These are phyloP conservation scores for Claviceps africana DNA, from an alignment of 2,329 filamentous ascomycete genomes.

Conservation along the genomic window DNA sequence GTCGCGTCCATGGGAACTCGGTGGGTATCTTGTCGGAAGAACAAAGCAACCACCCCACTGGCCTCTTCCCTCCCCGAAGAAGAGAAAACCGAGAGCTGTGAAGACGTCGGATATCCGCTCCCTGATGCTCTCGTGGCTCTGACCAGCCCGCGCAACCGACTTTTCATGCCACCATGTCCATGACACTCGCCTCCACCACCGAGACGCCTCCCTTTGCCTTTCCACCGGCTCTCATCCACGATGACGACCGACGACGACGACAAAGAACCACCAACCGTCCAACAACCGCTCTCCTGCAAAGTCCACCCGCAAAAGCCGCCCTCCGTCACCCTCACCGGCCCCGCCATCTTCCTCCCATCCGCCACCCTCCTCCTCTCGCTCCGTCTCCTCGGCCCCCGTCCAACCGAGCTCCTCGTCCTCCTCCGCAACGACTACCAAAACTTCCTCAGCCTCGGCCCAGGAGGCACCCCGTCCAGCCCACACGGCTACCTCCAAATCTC, in stretches of 20 bases:
- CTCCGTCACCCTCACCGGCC: conserved; percentile 38
- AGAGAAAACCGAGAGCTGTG: not conserved
- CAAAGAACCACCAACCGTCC: not conserved
- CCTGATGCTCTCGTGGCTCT: not conserved
- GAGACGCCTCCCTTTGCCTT: not conserved
- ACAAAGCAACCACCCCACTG: not conserved
- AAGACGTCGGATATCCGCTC: not conserved
- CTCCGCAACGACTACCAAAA: conserved; percentile 60
- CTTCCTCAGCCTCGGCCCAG: conserved; percentile 65
- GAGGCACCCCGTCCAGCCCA: conserved; percentile 64
- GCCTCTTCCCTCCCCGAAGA: not conserved
- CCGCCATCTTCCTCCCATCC: conserved; percentile 31
- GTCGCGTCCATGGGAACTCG: not conserved
- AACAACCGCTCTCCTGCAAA: conserved; percentile 4
- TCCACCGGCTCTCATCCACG: not conserved
- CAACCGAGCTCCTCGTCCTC: conserved; percentile 36
- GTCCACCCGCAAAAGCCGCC: conserved; percentile 33
- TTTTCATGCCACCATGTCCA: conserved; percentile 1
- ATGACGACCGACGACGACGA: not conserved
- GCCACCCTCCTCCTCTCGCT: conserved; percentile 35
- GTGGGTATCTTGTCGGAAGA: not conserved
- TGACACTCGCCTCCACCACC: not conserved
- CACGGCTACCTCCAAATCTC: conserved; percentile 60
- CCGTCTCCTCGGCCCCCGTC: conserved; percentile 33
- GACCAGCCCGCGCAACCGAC: not conserved